A percentile compares a stretch with the other conserved stretches of the same genome.
phyloP scores from a whole-genome alignment of 352 stramenopile species.

The Phytophthora constricta region DNA sequence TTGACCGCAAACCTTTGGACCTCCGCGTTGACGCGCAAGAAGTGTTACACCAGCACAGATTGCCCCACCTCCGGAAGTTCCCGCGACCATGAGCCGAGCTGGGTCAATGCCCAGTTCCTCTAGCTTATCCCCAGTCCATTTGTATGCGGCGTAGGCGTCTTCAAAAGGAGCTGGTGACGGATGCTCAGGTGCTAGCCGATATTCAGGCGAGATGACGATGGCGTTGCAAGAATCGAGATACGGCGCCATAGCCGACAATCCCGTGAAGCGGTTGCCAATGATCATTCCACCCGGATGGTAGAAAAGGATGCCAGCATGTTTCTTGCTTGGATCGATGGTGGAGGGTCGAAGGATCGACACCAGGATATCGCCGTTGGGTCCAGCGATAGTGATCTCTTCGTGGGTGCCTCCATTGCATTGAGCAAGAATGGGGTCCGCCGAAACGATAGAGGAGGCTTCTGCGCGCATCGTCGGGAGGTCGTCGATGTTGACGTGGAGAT shows the following conservation, averaged over 20 bases:
- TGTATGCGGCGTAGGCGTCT: constrained; percentile 21
- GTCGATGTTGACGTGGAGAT: constrained; percentile 13
- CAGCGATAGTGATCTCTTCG: constrained; percentile 16
- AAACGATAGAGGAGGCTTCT: constrained; percentile 8
- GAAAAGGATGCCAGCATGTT: constrained; percentile 34
- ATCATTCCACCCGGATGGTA: constrained; percentile 40
- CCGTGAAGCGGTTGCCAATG: constrained; percentile 35
- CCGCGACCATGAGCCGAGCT: constrained; percentile 27
- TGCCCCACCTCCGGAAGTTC: constrained; percentile 27
- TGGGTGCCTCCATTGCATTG: constrained; percentile 11
- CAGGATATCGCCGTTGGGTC: constrained; percentile 27
- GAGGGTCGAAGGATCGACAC: constrained; percentile 27
- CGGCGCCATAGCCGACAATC: constrained; percentile 12
- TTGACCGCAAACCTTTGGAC: constrained; percentile 26
- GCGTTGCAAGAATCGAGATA: constrained; percentile 28
- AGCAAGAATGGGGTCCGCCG: constrained; percentile 12
- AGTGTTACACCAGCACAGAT: constrained; percentile 30
- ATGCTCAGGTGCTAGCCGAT: constrained; percentile 35
- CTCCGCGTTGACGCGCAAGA: constrained; percentile 23
- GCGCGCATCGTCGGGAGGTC: constrained; percentile 21
- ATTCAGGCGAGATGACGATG: constrained; percentile 33
- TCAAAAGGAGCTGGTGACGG: constrained; percentile 28
- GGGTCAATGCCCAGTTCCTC: constrained; percentile 23
- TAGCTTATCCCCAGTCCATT: constrained; percentile 22
- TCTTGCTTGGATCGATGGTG: constrained; percentile 19